Percentiles rank a stretch among this genome's conserved stretches.
These are phyloP conservation scores for Neurospora sp. DNA, from an alignment of 495 filamentous ascomycete genomes.

Conservation along the genomic window DNA sequence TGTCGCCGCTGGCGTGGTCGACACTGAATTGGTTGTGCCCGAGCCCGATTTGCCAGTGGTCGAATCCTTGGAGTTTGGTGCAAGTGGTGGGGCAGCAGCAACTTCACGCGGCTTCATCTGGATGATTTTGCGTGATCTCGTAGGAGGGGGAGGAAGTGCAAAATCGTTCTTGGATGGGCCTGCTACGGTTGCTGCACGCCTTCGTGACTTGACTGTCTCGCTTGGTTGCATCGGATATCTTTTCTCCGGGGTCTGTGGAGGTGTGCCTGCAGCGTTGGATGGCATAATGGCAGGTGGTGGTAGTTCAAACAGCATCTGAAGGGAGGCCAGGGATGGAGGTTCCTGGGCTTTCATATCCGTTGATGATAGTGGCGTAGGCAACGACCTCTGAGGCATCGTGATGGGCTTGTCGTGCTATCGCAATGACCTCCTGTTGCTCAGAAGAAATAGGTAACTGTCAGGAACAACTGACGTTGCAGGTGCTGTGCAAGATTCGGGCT, in stretches of 20 bases:
- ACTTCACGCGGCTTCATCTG: constrained; percentile 77
- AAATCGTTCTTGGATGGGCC: constrained; percentile 50
- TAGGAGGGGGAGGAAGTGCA: constrained; percentile 82
- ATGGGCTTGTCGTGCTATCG: not conserved
- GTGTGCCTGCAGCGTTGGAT: constrained; percentile 18
- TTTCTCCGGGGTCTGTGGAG: constrained; percentile 41
- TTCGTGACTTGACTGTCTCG: constrained; percentile 46
- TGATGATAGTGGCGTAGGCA: constrained; percentile 77
- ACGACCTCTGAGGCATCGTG: constrained; percentile 59
- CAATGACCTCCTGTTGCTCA: not conserved
- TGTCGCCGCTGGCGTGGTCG: constrained; percentile 23
- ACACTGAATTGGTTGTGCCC: constrained; percentile 3
- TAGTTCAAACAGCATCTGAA: constrained; percentile 55
- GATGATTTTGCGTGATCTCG: constrained; percentile 88
- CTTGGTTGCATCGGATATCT: constrained; percentile 42
- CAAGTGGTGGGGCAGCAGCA: constrained; percentile 14
- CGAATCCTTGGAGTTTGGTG: constrained; percentile 6
- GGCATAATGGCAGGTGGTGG: constrained; percentile 68
- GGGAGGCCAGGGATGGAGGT: constrained; percentile 43
- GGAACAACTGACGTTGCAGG: not conserved
- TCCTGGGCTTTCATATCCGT: constrained; percentile 74
- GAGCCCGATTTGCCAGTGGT: not conserved
- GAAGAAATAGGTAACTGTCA: not conserved
- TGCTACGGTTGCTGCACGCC: constrained; percentile 43
- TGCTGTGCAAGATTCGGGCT: not conserved